A percentile compares a stretch with the other conserved stretches of the same genome.
phyloP scores from a whole-genome alignment of 1,139 yeast species.

The Pichia sp. region DNA sequence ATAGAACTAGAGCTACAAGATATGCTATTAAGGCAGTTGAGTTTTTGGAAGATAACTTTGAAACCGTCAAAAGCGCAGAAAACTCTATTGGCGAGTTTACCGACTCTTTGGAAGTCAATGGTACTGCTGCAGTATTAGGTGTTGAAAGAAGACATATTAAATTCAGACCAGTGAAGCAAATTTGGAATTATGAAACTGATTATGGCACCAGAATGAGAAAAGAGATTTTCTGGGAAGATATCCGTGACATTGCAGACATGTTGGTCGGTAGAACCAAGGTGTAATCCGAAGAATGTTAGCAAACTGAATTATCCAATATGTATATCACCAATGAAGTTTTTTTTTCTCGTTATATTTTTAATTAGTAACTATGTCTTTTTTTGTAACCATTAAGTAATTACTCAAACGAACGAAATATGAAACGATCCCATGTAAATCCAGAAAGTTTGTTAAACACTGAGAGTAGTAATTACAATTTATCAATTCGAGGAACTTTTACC shows the following conservation, averaged over 20 bases:
- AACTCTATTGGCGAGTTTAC: slow-evolving; percentile 23
- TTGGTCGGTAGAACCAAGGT: slow-evolving; percentile 84
- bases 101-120: slow-evolving; percentile 26
- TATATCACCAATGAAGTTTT: too few species aligned
- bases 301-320: too few species aligned
- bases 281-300: too few species aligned
- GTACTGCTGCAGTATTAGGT: slow-evolving; percentile 83
- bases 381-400: too few species aligned
- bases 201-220: slow-evolving; percentile 79
- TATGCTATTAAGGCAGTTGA: slow-evolving; percentile 83
- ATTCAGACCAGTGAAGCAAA: slow-evolving; percentile 63
- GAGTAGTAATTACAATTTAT: too few species aligned
- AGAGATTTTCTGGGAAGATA: slow-evolving; percentile 70
- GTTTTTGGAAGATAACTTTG: slow-evolving; percentile 54
- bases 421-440: too few species aligned
- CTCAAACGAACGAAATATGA: too few species aligned
- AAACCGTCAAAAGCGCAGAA: slow-evolving; percentile 24
- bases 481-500: too few species aligned
- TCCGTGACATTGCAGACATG: slow-evolving; percentile 74
- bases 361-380: too few species aligned
- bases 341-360: background rate
- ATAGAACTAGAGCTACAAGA: slow-evolving; percentile 86
- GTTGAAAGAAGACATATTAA: slow-evolving; percentile 69
- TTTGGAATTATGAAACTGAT: slow-evolving; percentile 85
- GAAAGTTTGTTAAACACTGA: too few species aligned